These are phyloP conservation scores for Echium plantagineum DNA, from an alignment of 257 asterid genomes.

Conservation along the genomic window DNA sequence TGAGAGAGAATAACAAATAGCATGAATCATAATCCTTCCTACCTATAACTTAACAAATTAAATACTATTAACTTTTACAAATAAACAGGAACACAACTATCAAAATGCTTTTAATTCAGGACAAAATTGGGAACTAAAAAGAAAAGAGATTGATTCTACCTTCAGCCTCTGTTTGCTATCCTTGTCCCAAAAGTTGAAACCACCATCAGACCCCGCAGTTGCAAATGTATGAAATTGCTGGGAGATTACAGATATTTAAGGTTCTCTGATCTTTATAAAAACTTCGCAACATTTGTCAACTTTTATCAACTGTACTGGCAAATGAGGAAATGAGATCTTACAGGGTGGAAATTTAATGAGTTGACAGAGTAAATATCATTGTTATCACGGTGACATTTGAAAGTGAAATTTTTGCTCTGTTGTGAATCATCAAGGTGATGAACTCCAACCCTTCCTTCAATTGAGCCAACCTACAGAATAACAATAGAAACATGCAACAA, in stretches of 20 bases:
- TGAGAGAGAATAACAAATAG: too few species aligned
- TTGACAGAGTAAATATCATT: slow-evolving; percentile 82
- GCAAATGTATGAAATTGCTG: slow-evolving; percentile 87
- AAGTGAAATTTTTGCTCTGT: slow-evolving; percentile 76
- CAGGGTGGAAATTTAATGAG: slow-evolving; percentile 88
- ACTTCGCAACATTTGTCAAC: neutral
- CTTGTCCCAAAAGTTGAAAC: slow-evolving; percentile 94
- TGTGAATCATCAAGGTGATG: slow-evolving; percentile 88
- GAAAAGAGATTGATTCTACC: slow-evolving; percentile 26
- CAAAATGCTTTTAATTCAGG: neutral
- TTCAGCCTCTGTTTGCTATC: slow-evolving; percentile 96
- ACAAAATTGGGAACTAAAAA: neutral
- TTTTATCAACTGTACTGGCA: neutral
- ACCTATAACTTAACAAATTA: too few species aligned
- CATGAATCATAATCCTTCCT: too few species aligned
- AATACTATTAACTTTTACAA: too few species aligned
- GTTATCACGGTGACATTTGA: slow-evolving; percentile 95
- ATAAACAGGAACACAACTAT: neutral
- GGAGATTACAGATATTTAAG: neutral
- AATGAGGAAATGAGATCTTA: slow-evolving; percentile 29
- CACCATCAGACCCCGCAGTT: slow-evolving; percentile 97
- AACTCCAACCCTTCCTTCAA: slow-evolving; percentile 96
- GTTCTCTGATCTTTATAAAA: neutral
- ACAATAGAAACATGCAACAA: neutral
- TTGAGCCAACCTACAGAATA: slow-evolving; percentile 70